Evolutionary conservation across 495 filamentous ascomycete species (phyloP).

Genomic region (Polyplosphaeria fusca): DNA sequence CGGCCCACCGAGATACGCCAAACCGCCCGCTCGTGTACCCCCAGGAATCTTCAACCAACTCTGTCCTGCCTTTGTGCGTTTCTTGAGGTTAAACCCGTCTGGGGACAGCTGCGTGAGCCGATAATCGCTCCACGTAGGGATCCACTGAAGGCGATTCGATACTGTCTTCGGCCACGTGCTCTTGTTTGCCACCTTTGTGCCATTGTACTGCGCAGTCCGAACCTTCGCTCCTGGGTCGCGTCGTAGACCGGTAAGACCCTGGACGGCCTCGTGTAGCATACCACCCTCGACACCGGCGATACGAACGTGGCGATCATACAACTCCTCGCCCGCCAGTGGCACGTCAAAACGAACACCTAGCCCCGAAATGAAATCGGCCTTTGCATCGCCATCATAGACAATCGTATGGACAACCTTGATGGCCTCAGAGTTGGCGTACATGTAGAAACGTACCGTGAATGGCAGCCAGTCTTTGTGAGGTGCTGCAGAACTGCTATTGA

Average conservation of each 20-base stretch:
- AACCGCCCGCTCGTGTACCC: slow-evolving; percentile 12
- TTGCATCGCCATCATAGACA: slow-evolving; percentile 9
- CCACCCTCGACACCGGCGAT: slow-evolving; percentile 16
- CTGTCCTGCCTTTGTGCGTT: slow-evolving; percentile 14
- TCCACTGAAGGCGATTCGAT: slow-evolving; percentile 7
- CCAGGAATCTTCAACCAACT: slow-evolving; percentile 21
- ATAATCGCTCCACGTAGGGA: slow-evolving; percentile 17
- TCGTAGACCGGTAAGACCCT: slow-evolving; percentile 14
- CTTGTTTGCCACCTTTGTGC: slow-evolving; percentile 1
- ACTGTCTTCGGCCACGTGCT: background rate
- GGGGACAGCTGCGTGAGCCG: slow-evolving; percentile 13
- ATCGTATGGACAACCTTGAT: slow-evolving; percentile 14
- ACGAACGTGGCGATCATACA: slow-evolving; percentile 13
- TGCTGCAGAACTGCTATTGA: background rate
- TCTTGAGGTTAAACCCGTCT: slow-evolving; percentile 11
- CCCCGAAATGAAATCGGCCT: slow-evolving; percentile 12
- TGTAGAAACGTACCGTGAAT: slow-evolving; percentile 16
- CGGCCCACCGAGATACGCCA: slow-evolving; percentile 15
- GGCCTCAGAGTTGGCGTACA: slow-evolving; percentile 12
- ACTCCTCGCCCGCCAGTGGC: slow-evolving; percentile 5
- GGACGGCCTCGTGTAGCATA: slow-evolving; percentile 11
- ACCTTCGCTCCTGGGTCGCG: slow-evolving; percentile 6
- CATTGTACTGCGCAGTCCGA: slow-evolving; percentile 10
- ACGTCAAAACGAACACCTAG: slow-evolving; percentile 19
- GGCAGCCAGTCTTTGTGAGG: slow-evolving; percentile 15